Conservation (phyloP, 2,329 filamentous ascomycete genomes). For the Diplodia mutila region DNA sequence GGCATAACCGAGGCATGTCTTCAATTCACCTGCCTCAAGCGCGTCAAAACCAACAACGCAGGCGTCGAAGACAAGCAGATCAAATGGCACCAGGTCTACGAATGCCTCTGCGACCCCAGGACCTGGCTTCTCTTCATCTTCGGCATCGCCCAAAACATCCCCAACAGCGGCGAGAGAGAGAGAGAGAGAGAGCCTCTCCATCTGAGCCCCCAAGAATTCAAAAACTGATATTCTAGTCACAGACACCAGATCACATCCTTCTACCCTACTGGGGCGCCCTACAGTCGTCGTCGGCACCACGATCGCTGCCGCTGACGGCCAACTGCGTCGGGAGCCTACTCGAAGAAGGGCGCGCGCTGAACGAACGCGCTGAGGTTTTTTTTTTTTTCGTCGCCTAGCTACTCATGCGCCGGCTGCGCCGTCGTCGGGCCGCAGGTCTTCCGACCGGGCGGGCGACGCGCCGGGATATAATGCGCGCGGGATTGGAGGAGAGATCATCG, state of each 20-base stretch:
- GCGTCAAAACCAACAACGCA: constrained; percentile 18
- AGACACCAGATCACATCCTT: too few relatives aligned
- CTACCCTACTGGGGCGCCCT: too few relatives aligned
- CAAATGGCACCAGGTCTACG: constrained; percentile 37
- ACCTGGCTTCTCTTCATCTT: constrained; percentile 40
- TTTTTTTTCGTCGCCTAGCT: constrained; percentile 48
- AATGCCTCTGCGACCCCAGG: constrained; percentile 42
- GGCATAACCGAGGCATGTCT: constrained; percentile 12
- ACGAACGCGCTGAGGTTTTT: too few relatives aligned
- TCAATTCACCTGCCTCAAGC: constrained; percentile 12
- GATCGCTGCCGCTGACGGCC: too few relatives aligned
- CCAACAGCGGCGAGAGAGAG: constrained; percentile 46
- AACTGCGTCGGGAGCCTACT: too few relatives aligned
- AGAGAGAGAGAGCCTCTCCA: too few relatives aligned
- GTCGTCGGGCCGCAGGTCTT: constrained; percentile 51
- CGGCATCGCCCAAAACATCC: constrained; percentile 41
- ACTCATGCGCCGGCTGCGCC: too few relatives aligned
- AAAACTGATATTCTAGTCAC: too few relatives aligned
- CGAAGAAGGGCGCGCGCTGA: too few relatives aligned
- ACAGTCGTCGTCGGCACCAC: too few relatives aligned
- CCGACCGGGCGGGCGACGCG: constrained; percentile 42
- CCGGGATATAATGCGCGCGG: constrained; percentile 44
- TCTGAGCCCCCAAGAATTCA: too few relatives aligned
- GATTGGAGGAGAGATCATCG: constrained; percentile 26
- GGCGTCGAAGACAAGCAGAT: constrained; percentile 31